phyloP scores from a whole-genome alignment of 2,329 filamentous ascomycete species.

The Fulvia fulva region DNA sequence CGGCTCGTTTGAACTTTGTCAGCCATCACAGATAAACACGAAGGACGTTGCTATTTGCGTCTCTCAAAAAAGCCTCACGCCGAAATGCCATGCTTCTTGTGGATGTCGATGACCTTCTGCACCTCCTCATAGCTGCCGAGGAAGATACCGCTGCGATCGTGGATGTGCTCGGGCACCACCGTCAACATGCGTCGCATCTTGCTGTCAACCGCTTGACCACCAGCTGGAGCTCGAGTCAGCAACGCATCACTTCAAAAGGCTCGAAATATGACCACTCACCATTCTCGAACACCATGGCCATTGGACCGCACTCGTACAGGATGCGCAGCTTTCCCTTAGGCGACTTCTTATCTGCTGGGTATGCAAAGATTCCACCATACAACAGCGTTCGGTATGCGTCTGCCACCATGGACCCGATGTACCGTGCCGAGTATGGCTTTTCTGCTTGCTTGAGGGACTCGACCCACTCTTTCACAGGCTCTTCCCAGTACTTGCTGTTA shows the following conservation, averaged over 20 bases:
- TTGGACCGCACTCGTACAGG: conserved; percentile 95
- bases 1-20: not conserved
- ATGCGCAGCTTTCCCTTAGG: conserved; percentile 98
- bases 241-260: not conserved
- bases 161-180: conserved; percentile 85
- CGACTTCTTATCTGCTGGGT: conserved; percentile 96
- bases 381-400: conserved; percentile 94
- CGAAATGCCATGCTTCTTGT: conserved; percentile 54
- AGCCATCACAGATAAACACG: not conserved
- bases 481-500: conserved; percentile 94
- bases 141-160: conserved; percentile 93
- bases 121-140: conserved; percentile 92
- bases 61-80: conserved; percentile 9
- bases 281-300: conserved; percentile 99
- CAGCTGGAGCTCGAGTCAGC: conserved; percentile 54
- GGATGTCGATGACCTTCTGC: conserved; percentile 85
- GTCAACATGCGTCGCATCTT: conserved; percentile 88
- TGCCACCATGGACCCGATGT: conserved; percentile 97
- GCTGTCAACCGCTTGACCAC: conserved; percentile 86
- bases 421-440: conserved; percentile 81
- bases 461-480: conserved; percentile 82
- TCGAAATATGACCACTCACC: conserved; percentile 54
- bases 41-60: not conserved
- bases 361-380: conserved; percentile 96
- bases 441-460: conserved; percentile 79